Evolutionary conservation across 2,329 filamentous ascomycete species (phyloP), one percentile per base, ranked within the genome.

Genomic region (Gyromitra esculenta): DNA sequence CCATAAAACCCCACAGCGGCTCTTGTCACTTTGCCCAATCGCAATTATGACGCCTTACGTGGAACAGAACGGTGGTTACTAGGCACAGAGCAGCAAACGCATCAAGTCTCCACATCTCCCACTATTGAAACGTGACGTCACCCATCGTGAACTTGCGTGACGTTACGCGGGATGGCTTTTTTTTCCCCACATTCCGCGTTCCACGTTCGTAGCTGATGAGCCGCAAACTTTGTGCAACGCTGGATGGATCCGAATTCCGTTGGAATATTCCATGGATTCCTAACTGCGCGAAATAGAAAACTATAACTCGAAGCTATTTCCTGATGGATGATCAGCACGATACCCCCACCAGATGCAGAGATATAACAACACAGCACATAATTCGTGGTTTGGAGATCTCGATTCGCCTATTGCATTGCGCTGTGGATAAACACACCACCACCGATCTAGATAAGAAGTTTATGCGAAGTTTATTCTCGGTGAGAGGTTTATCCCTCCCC

Each of bases 111-210:
- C 25, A 21, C 18, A 52, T 37, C 43, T 52, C 45, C 37, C 43
- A 9, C 31, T 0, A 21, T 11, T 50, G 18, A 21, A 5, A 15
- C 18, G 31, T 74, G 71, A 69, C 64, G 71, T 69, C 71, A 74
- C 63, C 48, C 48, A 56, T 71, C 68, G 59, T 71, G 68, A 71
- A 31, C 7, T 56, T 31, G 11, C 11, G 59, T 56, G 60, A 73
- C 60, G 60, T 48, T 59, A 21, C 35, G 31, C 52, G 37, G 13
- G 65, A 48, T n/a, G 18, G 35, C 13, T 45, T 18, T 11, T 11
- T 71, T 13, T 35, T 11, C 50, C 37, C 25, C 43, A 11, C 59
- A 66, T 59, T 39, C 60, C 66, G 60, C 37, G 39, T 48, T 72
- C 56, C 43, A 70, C 31, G n/a, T 25, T 31, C 25, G 31, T 35